phyloP scores from a whole-genome alignment of 2,329 filamentous ascomycete species.

The Pyrenophora teres region DNA sequence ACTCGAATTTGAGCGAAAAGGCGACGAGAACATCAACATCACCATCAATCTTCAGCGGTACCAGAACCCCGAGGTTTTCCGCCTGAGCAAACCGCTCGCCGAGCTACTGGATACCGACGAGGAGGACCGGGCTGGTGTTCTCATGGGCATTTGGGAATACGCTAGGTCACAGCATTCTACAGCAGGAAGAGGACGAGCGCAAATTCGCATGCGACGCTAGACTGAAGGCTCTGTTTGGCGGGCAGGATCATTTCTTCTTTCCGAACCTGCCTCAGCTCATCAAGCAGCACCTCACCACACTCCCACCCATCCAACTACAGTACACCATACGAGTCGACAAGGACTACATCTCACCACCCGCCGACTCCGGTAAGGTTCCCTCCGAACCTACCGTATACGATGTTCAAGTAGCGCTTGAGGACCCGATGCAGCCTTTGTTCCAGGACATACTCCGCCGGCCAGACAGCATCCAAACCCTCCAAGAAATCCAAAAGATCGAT shows the following conservation, averaged over 20 bases:
- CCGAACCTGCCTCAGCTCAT: constrained; percentile 83
- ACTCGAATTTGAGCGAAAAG: constrained; percentile 86
- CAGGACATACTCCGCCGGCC: constrained; percentile 54
- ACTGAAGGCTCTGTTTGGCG: constrained; percentile 74
- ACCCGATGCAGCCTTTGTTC: constrained; percentile 74
- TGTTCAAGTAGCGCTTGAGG: constrained; percentile 80
- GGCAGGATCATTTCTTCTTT: constrained; percentile 77
- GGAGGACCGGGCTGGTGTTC: constrained; percentile 83
- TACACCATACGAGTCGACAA: constrained; percentile 93
- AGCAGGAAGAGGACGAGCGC: constrained; percentile 94
- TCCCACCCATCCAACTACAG: constrained; percentile 79
- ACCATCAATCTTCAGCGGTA: constrained; percentile 84
- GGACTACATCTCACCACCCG: constrained; percentile 58
- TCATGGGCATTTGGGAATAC: constrained; percentile 96
- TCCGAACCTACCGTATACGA: constrained; percentile 87
- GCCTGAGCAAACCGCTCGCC: constrained; percentile 76
- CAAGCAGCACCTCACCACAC: constrained; percentile 73
- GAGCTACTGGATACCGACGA: constrained; percentile 85
- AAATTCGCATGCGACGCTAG: constrained; percentile 88
- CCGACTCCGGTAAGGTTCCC: constrained; percentile 68
- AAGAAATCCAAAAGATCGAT: constrained; percentile 76
- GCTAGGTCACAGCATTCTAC: constrained; percentile 79
- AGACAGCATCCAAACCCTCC: constrained; percentile 66
- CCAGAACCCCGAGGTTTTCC: constrained; percentile 83
- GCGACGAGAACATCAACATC: constrained; percentile 91